Conservation (phyloP, 2,329 filamentous ascomycete genomes). For the Penicillium sp. region DNA sequence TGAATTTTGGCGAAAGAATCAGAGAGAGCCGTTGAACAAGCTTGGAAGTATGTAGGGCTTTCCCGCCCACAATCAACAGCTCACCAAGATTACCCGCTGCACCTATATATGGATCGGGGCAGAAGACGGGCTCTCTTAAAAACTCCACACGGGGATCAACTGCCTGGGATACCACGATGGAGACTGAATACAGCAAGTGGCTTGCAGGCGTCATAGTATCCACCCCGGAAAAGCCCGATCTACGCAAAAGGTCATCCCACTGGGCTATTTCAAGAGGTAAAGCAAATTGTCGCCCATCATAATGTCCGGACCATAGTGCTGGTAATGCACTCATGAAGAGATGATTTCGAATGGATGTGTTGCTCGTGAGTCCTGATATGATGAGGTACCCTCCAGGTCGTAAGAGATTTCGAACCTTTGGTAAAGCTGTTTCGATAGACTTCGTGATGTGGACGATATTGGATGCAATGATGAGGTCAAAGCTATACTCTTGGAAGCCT, state of each 20-base stretch:
- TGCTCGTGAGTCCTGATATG: slow-evolving; percentile 33
- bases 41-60: background rate
- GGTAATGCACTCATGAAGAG: background rate
- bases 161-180: slow-evolving; percentile 27
- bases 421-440: slow-evolving; percentile 23
- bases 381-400: slow-evolving; percentile 49
- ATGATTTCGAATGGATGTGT: background rate
- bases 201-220: background rate
- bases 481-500: slow-evolving; percentile 31
- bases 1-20: background rate
- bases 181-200: background rate
- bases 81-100: background rate
- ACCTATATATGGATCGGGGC: background rate
- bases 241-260: slow-evolving; percentile 1
- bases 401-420: slow-evolving; percentile 35
- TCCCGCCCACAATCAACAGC: background rate
- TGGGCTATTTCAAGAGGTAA: background rate
- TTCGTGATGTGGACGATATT: slow-evolving; percentile 44
- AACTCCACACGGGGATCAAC: slow-evolving; percentile 19
- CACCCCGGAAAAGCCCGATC: slow-evolving; percentile 2
- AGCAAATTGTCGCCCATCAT: background rate
- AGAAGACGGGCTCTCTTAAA: slow-evolving; percentile 15
- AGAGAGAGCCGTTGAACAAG: background rate
- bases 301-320: background rate
- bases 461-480: slow-evolving; percentile 41